These are phyloP conservation scores for Priceomyces castillae DNA, from an alignment of 805 yeast genomes.

Conservation along the genomic window DNA sequence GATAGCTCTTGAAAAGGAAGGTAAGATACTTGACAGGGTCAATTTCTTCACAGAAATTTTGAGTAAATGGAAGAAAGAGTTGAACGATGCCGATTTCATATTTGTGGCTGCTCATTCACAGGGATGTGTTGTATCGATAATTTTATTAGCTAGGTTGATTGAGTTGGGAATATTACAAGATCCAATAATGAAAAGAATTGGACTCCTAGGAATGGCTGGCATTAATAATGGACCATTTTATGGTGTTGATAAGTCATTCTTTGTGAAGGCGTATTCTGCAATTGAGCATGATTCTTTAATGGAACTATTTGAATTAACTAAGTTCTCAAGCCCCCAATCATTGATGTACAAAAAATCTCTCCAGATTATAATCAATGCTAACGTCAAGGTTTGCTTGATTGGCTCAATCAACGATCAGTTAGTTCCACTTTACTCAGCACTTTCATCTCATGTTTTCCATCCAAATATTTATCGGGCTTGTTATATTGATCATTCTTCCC, in stretches of 20 bases:
- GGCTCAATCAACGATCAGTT: slow-evolving; percentile 93
- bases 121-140: slow-evolving; percentile 89
- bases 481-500: slow-evolving; percentile 78
- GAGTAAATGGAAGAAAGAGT: slow-evolving; percentile 59
- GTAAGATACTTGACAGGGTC: slow-evolving; percentile 83
- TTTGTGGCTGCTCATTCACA: slow-evolving; percentile 94
- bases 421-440: slow-evolving; percentile 87
- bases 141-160: slow-evolving; percentile 69
- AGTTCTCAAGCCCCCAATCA: slow-evolving; percentile 69
- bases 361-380: slow-evolving; percentile 58
- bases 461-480: slow-evolving; percentile 90
- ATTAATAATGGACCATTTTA: slow-evolving; percentile 91
- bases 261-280: slow-evolving; percentile 85
- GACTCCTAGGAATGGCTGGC: slow-evolving; percentile 93
- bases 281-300: slow-evolving; percentile 83
- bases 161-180: slow-evolving; percentile 48
- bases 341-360: slow-evolving; percentile 66
- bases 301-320: slow-evolving; percentile 87
- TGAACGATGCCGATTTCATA: slow-evolving; percentile 74
- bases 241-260: slow-evolving; percentile 79
- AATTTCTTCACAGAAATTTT: slow-evolving; percentile 73
- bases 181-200: slow-evolving; percentile 48
- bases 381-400: slow-evolving; percentile 75
- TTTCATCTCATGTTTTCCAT: slow-evolving; percentile 77
- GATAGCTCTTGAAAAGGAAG: slow-evolving; percentile 92